A percentile compares a stretch with the other conserved stretches of the same genome.
phyloP scores from a whole-genome alignment of 768 basidiomycete species.

The Amylocystis lapponica region DNA sequence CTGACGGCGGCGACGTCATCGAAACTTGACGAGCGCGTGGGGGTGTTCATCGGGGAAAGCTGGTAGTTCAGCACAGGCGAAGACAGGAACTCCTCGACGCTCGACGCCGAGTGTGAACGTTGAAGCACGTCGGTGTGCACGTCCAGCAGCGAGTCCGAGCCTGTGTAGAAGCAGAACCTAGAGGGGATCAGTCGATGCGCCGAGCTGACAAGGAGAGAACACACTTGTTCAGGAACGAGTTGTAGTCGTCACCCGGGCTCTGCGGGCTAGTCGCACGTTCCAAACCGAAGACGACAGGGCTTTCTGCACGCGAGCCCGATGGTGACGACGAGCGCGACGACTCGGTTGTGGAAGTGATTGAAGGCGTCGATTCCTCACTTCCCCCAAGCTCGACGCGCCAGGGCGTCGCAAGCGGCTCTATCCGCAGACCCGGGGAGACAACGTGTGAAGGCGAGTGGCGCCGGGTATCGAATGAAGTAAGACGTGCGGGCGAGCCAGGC shows the following conservation, averaged over 20 bases:
- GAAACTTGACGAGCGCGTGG: constrained; percentile 25
- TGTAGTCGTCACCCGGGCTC: constrained; percentile 33
- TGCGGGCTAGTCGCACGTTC: constrained; percentile 10
- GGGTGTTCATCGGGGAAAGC: constrained; percentile 19
- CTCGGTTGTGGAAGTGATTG: constrained; percentile 36
- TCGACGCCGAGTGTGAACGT: constrained; percentile 47
- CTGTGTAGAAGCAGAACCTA: constrained; percentile 83
- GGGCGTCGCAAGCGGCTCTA: background rate
- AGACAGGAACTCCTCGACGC: constrained; percentile 45
- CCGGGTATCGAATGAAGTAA: background rate
- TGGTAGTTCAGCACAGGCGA: constrained; percentile 27
- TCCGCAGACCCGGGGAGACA: background rate
- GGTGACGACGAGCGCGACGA: constrained; percentile 36
- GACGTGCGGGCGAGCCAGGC: constrained; percentile 35
- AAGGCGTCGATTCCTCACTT: constrained; percentile 41
- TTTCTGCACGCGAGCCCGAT: constrained; percentile 35
- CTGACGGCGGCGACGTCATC: constrained; percentile 25
- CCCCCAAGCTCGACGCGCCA: constrained; percentile 16
- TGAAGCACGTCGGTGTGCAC: constrained; percentile 24
- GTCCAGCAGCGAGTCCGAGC: constrained; percentile 36
- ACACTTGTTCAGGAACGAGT: constrained; percentile 59
- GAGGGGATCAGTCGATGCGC: constrained; percentile 6
- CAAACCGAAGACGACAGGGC: constrained; percentile 15
- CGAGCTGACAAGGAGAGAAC: constrained; percentile 19
- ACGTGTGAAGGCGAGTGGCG: constrained; percentile 1